Base-by-base conservation (phyloP, 352 stramenopile species). In the Pythium vanterpoolii region DNA sequence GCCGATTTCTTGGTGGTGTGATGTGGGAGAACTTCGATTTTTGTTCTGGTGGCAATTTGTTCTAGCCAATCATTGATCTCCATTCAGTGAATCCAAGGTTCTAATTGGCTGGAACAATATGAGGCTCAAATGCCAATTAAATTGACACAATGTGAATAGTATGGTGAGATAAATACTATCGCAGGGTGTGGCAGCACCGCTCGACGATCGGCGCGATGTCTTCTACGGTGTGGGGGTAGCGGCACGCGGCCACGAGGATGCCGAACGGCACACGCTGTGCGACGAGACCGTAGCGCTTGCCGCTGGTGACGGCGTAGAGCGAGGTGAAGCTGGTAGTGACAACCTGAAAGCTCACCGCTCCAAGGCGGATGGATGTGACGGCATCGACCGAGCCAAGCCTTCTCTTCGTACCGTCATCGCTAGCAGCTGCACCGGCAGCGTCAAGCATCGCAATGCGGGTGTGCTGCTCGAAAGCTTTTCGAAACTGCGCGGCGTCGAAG, bases 191-290 rank as follows among this genome's bases (percentile, higher is more conserved):
- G 59, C 76, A 87, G 54, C 30, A 69, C 28, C 44, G 31, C 52
- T 83, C 68, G 16, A 89, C 33, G 40, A 64, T 54, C 19, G 39
- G 34, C 36, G 77, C 72, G 31, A 78, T 60, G 14, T 52, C 52
- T 57, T 79, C 66, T 1, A 85, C 64, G 7, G 27, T 61, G 21
- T 73, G 40, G 11, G 77, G 76, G 11, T 63, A 19, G 24, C 65
- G 76, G 34, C 85, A 76, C 21, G 56, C 64, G 56, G 81, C 75
- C 0, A 83, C 45, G 51, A 87, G 49, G 19, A 83, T 46, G 28
- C 79, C 79, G 47, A 87, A 79, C 6, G 76, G 64, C 14, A 87
- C 63, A 16, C 83, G 79, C 64, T 86, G 61, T 5, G 56, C 68
- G 45, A 87, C 68, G 23, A 87, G 69, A 0, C 67, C 67, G 30